These are phyloP conservation scores for Blastocystis sp. DNA, from an alignment of 352 stramenopile genomes.

Conservation along the genomic window DNA sequence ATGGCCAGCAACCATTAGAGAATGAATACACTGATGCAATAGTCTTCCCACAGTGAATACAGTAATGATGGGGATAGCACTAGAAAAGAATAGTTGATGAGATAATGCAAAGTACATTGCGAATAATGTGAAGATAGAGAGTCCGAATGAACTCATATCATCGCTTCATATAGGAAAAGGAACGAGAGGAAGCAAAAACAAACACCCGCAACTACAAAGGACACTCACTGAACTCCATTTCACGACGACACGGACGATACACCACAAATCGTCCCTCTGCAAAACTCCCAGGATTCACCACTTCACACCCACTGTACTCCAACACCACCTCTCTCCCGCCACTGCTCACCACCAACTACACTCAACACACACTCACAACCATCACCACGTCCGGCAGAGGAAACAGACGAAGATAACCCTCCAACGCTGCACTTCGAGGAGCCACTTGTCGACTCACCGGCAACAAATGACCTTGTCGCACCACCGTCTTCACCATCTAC, in stretches of 20 bases:
- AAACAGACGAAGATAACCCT: constrained; percentile 13
- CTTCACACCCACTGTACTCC: constrained; percentile 31
- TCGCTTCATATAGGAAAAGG: too few relatives aligned
- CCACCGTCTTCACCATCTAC: constrained; percentile 8
- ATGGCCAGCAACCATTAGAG: too few relatives aligned
- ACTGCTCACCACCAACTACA: not conserved
- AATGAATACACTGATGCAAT: too few relatives aligned
- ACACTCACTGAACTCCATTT: not conserved
- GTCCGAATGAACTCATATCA: too few relatives aligned
- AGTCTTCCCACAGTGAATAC: too few relatives aligned
- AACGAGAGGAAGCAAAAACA: too few relatives aligned
- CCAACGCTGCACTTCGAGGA: not conserved
- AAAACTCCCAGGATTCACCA: not conserved
- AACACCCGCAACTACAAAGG: too few relatives aligned
- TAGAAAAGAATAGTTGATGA: too few relatives aligned
- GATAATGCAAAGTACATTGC: too few relatives aligned
- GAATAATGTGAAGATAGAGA: too few relatives aligned
- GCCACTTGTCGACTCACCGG: not conserved
- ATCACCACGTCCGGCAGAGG: constrained; percentile 5
- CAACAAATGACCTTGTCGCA: not conserved
- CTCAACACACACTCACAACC: not conserved
- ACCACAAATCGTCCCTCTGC: not conserved
- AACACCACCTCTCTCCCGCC: not conserved
- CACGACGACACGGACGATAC: not conserved
- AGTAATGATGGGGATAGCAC: too few relatives aligned